phyloP scores from a whole-genome alignment of 106 monocot genomes.

The Acanthochlamys bracteata region DNA sequence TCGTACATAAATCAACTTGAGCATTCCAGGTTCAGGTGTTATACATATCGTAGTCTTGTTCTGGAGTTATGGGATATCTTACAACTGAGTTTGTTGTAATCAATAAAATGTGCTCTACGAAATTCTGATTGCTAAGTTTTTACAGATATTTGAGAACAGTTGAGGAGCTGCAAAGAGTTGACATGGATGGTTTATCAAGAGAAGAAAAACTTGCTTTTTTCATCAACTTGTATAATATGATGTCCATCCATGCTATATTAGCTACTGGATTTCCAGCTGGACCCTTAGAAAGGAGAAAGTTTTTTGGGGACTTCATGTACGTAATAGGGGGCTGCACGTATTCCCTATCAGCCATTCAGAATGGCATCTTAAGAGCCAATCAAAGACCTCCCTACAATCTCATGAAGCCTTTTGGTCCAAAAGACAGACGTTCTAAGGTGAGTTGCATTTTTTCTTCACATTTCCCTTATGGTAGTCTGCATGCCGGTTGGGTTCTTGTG shows the following conservation, averaged over 20 bases:
- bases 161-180: slow-evolving; percentile 90
- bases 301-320: slow-evolving; percentile 84
- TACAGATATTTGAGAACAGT: slow-evolving; percentile 66
- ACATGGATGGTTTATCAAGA: slow-evolving; percentile 47
- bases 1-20: too few relatives aligned
- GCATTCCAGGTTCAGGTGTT: too few relatives aligned
- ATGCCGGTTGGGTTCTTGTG: background rate
- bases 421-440: slow-evolving; percentile 62
- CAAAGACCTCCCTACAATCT: slow-evolving; percentile 89
- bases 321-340: slow-evolving; percentile 70
- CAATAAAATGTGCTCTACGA: too few relatives aligned
- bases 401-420: slow-evolving; percentile 73
- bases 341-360: slow-evolving; percentile 86
- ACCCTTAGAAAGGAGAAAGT: slow-evolving; percentile 60
- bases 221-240: slow-evolving; percentile 92
- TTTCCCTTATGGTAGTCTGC: background rate
- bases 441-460: background rate
- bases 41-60: too few relatives aligned
- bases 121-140: background rate
- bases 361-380: slow-evolving; percentile 81
- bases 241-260: slow-evolving; percentile 80
- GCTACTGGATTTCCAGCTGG: slow-evolving; percentile 56
- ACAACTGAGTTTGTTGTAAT: too few relatives aligned
- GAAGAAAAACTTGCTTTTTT: slow-evolving; percentile 95
- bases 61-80: too few relatives aligned